Base-by-base conservation (phyloP, 768 basidiomycete genomes). In the Strobilomyces dryophilus region DNA sequence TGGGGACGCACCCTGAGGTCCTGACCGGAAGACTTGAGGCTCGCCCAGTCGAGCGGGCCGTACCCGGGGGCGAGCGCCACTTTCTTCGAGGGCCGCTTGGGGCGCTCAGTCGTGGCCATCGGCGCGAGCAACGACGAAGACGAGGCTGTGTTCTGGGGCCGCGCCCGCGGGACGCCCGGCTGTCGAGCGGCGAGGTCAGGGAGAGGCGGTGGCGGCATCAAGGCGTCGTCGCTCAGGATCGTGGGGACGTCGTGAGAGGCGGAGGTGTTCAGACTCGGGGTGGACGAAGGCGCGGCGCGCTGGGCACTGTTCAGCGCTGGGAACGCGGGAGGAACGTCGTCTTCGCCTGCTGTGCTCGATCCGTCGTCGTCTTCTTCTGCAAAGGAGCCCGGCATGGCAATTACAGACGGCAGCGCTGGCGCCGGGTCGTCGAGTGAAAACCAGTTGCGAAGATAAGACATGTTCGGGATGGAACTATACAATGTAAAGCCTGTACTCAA, bases 31-130 rank as follows among this genome's bases (percentile, higher is more conserved):
- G 82, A 73, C 69, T 95, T 94, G 53, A 97, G 71, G 43, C 79
- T 83, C 2, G 92, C 94, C 95, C 95, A 99, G 70, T 99, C 97
- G 27, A 99, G 70, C 10, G 93, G 84, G 56, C 91, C 89, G 68
- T 87, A 88, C 7, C 97, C 97, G 2, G 95, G 95, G 11, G 89
- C 85, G 5, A 99, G 79, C 5, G 85, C 90, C 1, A 97, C 93
- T 72, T 95, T 98, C 60, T 76, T 83, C 62, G 84, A 87, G 7
- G 78, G 73, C 53, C 79, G 80, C 15, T 70, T 63, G 0, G 84
- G 84, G 1, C 74, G 74, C 58, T 79, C 79, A 8, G 80, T 85
- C 15, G 89, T 88, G 9, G 78, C 76, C n/a, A 79, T 74, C 1
- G 86, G 85, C 8, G 79, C 74, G 3, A 79, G 72, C 3, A 90